A percentile compares a stretch with the other conserved stretches of the same genome.
Conservation (phyloP, 2,329 filamentous ascomycete species). For the Fusarium subglutinans region DNA sequence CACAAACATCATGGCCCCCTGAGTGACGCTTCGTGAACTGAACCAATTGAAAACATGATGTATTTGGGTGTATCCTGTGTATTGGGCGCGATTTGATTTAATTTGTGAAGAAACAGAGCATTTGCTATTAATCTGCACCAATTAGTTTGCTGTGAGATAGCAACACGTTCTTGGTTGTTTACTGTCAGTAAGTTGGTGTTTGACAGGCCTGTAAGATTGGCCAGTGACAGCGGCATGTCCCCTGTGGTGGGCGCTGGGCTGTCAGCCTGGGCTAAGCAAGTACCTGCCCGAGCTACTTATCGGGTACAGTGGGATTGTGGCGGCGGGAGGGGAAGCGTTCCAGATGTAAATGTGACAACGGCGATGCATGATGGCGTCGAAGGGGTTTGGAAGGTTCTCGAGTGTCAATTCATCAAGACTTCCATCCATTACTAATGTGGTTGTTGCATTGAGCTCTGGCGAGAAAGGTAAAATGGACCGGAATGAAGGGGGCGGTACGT, state of each 20-base stretch:
- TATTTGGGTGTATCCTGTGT: background rate
- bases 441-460: background rate
- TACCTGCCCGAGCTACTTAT: background rate
- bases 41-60: background rate
- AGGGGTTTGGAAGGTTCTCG: constrained; percentile 5
- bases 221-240: background rate
- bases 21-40: background rate
- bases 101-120: background rate
- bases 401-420: background rate
- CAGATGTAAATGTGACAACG: constrained; percentile 17
- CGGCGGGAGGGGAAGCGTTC: constrained; percentile 4
- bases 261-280: background rate
- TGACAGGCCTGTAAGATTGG: constrained; percentile 1
- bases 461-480: constrained; percentile 16
- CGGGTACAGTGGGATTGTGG: constrained; percentile 11
- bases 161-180: background rate
- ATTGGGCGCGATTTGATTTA: too few species aligned
- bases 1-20: background rate
- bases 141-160: background rate
- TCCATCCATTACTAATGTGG: background rate
- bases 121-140: background rate
- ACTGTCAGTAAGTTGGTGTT: background rate
- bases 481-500: constrained; percentile 25
- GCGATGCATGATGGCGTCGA: constrained; percentile 32
- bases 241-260: background rate